Percentiles rank a stretch among this genome's conserved stretches.
Conservation (phyloP, 2,329 filamentous ascomycete species). For the Teratosphaeria destructans region DNA sequence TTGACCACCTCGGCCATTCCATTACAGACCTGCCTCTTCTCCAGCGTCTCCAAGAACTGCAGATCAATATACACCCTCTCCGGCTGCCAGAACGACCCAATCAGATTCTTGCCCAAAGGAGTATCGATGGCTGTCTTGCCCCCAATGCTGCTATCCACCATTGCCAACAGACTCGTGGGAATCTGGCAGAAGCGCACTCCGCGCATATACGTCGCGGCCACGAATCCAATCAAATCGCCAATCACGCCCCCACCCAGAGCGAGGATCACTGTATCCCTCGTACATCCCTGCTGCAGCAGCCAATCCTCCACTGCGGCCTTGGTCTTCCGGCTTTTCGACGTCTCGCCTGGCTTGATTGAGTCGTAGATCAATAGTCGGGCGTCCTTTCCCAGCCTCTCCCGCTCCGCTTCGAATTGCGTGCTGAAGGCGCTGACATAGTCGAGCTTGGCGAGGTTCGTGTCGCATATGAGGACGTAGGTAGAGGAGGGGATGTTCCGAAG, state of each 20-base stretch:
- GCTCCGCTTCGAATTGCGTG: constrained; percentile 46
- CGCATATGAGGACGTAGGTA: constrained; percentile 92
- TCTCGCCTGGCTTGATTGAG: constrained; percentile 80
- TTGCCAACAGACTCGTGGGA: constrained; percentile 84
- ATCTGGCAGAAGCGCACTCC: constrained; percentile 94
- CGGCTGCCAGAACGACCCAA: constrained; percentile 95
- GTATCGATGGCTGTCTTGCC: constrained; percentile 98
- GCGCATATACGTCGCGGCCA: constrained; percentile 97
- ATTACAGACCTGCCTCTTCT: constrained; percentile 88
- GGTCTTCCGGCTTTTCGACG: constrained; percentile 83
- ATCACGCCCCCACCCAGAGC: constrained; percentile 94
- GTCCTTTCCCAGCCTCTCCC: constrained; percentile 29
- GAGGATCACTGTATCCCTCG: constrained; percentile 86
- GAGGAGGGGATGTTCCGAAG: constrained; percentile 67
- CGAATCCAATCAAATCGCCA: constrained; percentile 94
- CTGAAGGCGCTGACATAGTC: constrained; percentile 69
- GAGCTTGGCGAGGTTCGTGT: constrained; percentile 74
- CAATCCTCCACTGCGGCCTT: constrained; percentile 96
- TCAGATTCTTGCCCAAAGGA: constrained; percentile 87
- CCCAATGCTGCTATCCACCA: constrained; percentile 98
- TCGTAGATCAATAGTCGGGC: constrained; percentile 78
- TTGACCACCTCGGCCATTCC: constrained; percentile 85
- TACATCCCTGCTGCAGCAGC: constrained; percentile 87
- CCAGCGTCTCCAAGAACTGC: constrained; percentile 80
- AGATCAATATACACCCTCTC: constrained; percentile 90